These are phyloP conservation scores for Globisporangium ultimum DNA, from an alignment of 352 stramenopile species.

Conservation along the genomic window DNA sequence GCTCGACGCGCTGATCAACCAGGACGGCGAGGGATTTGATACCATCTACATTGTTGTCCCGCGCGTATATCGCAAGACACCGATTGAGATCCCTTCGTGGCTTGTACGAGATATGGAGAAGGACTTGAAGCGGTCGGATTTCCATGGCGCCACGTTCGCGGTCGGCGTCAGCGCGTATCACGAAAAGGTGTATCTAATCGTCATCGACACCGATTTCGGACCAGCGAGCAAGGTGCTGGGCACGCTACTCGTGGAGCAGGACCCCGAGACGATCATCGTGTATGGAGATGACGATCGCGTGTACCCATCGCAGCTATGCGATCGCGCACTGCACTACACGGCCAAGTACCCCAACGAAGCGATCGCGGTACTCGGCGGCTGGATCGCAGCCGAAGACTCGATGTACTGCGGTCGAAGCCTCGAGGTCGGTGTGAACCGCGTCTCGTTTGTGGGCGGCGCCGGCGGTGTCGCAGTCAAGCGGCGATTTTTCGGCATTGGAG, in stretches of 20 bases:
- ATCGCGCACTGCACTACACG: conserved; percentile 38
- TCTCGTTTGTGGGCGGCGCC: conserved; percentile 56
- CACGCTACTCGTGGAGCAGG: conserved; percentile 43
- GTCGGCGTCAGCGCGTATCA: conserved; percentile 34
- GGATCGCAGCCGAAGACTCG: conserved; percentile 43
- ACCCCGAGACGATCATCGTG: conserved; percentile 57
- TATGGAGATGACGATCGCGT: conserved; percentile 52
- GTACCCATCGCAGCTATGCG: conserved; percentile 35
- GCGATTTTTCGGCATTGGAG: conserved; percentile 39
- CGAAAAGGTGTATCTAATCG: conserved; percentile 26
- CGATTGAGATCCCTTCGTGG: conserved; percentile 41
- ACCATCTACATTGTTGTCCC: conserved; percentile 48
- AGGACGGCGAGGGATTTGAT: conserved; percentile 40
- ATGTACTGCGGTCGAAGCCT: conserved; percentile 53
- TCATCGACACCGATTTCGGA: conserved; percentile 52
- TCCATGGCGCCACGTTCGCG: conserved; percentile 30
- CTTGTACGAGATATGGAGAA: conserved; percentile 18
- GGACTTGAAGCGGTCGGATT: conserved; percentile 19
- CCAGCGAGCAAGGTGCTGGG: conserved; percentile 52
- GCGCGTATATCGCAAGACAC: conserved; percentile 28
- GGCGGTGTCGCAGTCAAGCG: conserved; percentile 42
- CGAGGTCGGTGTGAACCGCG: conserved; percentile 40
- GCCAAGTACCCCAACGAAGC: conserved; percentile 44
- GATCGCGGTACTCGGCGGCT: conserved; percentile 43
- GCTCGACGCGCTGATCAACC: conserved; percentile 34